phyloP scores from a whole-genome alignment of 2,329 filamentous ascomycete species.

The Herpotrichia juniperi region DNA sequence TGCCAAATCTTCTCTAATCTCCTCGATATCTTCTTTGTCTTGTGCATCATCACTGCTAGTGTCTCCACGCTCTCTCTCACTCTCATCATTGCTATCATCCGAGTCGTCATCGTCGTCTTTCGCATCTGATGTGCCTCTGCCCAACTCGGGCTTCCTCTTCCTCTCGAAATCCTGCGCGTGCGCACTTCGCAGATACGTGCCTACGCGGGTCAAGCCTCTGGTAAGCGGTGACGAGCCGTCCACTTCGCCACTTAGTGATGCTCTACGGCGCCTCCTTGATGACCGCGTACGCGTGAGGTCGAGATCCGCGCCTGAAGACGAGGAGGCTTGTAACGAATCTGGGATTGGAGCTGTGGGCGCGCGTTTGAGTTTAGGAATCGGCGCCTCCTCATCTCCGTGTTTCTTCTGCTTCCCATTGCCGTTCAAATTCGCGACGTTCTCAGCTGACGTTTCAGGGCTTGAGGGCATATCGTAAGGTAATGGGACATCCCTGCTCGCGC shows the following conservation, averaged over 20 bases:
- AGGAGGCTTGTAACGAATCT: not conserved
- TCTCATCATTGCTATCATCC: conserved; percentile 33
- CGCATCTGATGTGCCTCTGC: conserved; percentile 23
- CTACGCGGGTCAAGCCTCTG: conserved; percentile 59
- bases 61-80: conserved; percentile 33
- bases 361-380: conserved; percentile 17
- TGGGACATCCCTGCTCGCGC: conserved; percentile 85
- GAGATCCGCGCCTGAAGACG: conserved; percentile 19
- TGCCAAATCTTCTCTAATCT: conserved; percentile 5
- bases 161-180: conserved; percentile 94
- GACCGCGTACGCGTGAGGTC: conserved; percentile 15
- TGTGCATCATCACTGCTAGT: not conserved
- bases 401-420: conserved; percentile 2
- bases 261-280: conserved; percentile 27
- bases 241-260: conserved; percentile 5
- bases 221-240: conserved; percentile 42
- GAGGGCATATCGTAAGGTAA: conserved; percentile 72
- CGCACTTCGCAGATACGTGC: conserved; percentile 77
- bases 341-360: not conserved
- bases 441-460: conserved; percentile 14
- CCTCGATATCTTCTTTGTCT: conserved; percentile 7
- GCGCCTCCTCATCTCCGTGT: conserved; percentile 24
- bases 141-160: conserved; percentile 62
- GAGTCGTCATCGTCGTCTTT: conserved; percentile 40
- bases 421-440: not conserved